Base-by-base conservation (phyloP, 1,284 basidiomycete species). In the Ustilago trichophora region DNA sequence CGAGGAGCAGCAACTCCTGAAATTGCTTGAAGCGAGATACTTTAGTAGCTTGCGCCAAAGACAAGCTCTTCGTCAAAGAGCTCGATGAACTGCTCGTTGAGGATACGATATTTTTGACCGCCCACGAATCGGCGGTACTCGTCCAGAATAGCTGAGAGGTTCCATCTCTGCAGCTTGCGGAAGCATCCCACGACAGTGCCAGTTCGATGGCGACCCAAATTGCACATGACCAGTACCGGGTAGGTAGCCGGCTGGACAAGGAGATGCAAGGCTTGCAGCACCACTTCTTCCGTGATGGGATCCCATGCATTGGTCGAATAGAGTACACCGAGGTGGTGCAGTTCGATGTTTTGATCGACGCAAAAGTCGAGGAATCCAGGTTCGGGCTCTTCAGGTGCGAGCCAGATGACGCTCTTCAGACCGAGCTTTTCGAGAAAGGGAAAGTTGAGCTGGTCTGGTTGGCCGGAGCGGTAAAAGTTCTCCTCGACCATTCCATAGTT, bases 41-140 rank as follows among this genome's bases (percentile, higher is more conserved):
- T 26, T 49, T 16, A 60, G n/a, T 64, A 64, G 54, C 60, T 64
- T 16, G 60, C 63, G 87, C 89, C 84, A 88, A 74, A 82, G 19
- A 85, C 84, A 35, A 85, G 76, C 60, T 85, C 84, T 42, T 84
- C 84, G 60, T 85, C 84, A 55, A 86, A 86, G 24, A 85, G 80
- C 75, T 85, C 85, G 67, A 86, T 86, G 62, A 85, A 86, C 83
- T 85, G 85, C 69, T 85, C 85, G 64, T 85, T 85, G 56, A 85
- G 76, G n/a, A 85, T 83, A 37, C 85, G 75, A 22, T 85, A 84
- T 69, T 85, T 85, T 54, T 84, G 83, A 0, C 85, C 85, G 2
- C 84, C 84, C 43, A 84, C 60, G n/a, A 64, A 85, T 21, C 85
- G 67, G 44, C 85, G 66, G 55, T 85, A 85, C 76, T 85, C 85